Evolutionary conservation across 768 basidiomycete species (phyloP), one percentile per base, ranked within the genome.

Genomic region (Leccinum arenicola): DNA sequence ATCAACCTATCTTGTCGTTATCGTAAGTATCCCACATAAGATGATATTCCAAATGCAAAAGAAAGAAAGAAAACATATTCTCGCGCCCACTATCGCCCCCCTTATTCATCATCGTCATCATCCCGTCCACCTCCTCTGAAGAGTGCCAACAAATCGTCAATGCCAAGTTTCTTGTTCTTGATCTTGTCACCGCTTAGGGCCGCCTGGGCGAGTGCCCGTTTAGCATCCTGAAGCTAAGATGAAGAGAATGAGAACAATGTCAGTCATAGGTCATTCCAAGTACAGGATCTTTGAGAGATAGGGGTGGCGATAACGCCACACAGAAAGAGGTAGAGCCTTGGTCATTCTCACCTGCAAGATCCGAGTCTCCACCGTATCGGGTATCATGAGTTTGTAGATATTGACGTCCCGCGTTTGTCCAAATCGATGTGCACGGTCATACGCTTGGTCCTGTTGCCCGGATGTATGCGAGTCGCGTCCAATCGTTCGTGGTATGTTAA

Each of bases 311-410:
- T 25, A 36, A 31, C 7, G 10, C 23, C 9, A 10, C 7, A 35
- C 2, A 15, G 14, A 10, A 21, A 45, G 21, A 31, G 50, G 38
- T 25, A 48, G 12, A 48, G 62, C n/a, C 7, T 43, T 17, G 35
- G 40, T 23, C 35, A 35, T 40, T 63, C 77, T 47, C 51, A 91
- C 90, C 65, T 76, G 77, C 35, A 95, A 76, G 61, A 96, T 93
- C 50, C 95, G 86, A 67, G 93, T 86, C 68, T 96, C 95, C 8
- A 97, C 91, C 2, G 93, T 94, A 27, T 85, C 79, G 45, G 88
- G 85, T 56, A 98, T 88, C 65, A 88, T 93, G 31, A 98, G 82
- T 74, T 94, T 94, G 78, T 85, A 91, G 62, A 94, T 95, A 67
- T 89, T 84, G 43, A 97, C 95, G 61, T 89, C 83, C 27, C 87